These are phyloP conservation scores for Chlamydomonas sp. DNA, from an alignment of 139 green algal species.

Conservation along the genomic window DNA sequence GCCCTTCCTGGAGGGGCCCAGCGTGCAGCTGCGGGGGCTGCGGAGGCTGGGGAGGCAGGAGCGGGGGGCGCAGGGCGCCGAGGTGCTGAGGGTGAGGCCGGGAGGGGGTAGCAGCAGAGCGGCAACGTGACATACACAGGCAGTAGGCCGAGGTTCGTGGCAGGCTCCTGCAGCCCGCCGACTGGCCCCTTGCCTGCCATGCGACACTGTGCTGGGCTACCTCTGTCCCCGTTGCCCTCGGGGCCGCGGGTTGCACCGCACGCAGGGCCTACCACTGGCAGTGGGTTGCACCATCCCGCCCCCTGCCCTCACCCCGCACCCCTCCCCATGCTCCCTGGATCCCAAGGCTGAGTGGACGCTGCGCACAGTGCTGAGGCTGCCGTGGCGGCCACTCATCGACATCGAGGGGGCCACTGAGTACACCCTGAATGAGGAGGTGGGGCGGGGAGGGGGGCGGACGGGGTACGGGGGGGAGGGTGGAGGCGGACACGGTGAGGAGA, in stretches of 20 bases:
- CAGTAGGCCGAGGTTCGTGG: background rate
- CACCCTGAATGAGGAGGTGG: constrained; percentile 47
- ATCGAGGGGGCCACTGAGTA: constrained; percentile 67
- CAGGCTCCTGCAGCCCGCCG: too few relatives aligned
- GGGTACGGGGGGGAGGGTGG: constrained; percentile 35
- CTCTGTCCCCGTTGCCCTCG: too few relatives aligned
- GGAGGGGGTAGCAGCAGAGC: background rate
- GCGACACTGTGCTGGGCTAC: background rate
- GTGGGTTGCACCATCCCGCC: background rate
- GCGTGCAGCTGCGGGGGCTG: constrained; percentile 48
- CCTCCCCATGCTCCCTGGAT: background rate
- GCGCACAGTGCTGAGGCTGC: constrained; percentile 55
- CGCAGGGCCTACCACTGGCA: too few relatives aligned
- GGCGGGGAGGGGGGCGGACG: constrained; percentile 22
- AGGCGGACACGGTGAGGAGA: background rate
- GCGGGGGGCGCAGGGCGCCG: background rate
- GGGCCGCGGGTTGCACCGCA: too few relatives aligned
- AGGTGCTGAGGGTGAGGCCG: constrained; percentile 22
- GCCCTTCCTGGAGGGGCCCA: constrained; percentile 60
- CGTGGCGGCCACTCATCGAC: constrained; percentile 65
- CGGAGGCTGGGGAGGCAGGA: constrained; percentile 5
- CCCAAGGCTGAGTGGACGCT: constrained; percentile 57
- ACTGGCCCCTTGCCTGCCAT: background rate
- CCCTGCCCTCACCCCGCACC: background rate
- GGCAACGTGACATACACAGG: background rate